Evolutionary conservation across 208 protist genomes (phyloP).

Genomic region (Crithidia sp.): DNA sequence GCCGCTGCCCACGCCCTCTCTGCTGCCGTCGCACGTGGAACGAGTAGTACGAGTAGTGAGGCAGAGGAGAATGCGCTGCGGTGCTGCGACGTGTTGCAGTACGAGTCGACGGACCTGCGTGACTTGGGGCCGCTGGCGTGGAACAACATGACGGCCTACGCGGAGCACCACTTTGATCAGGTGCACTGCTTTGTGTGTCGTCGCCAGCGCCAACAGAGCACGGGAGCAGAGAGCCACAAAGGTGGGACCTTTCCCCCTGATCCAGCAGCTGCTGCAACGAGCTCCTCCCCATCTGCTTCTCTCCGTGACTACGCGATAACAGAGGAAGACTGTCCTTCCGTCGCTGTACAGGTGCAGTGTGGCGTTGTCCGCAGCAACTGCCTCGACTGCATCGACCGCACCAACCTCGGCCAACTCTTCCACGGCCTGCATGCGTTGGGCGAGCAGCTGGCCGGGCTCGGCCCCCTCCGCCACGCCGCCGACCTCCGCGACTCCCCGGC

Average conservation of each 20-base stretch:
- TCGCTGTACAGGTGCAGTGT: conserved; percentile 49
- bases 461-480: conserved; percentile 43
- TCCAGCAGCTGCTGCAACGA: neutral
- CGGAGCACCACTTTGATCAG: conserved; percentile 47
- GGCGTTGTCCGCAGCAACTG: conserved; percentile 97
- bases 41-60: too few relatives aligned
- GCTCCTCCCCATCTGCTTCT: neutral
- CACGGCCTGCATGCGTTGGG: conserved; percentile 85
- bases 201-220: neutral
- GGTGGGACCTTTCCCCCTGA: too few relatives aligned
- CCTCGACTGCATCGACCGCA: conserved; percentile 98
- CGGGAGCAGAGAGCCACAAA: too few relatives aligned
- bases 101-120: conserved; percentile 87
- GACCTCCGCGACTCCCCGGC: conserved; percentile 46
- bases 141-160: conserved; percentile 68
- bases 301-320: neutral
- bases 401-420: conserved; percentile 96
- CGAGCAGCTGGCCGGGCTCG: conserved; percentile 63
- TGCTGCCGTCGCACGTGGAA: conserved; percentile 23
- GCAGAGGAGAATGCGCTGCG: neutral
- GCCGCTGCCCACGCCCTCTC: conserved; percentile 66
- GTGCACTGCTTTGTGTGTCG: conserved; percentile 59
- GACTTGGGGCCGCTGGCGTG: conserved; percentile 62
- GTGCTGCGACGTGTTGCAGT: conserved; percentile 60
- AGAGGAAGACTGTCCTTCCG: neutral